Conservation (phyloP, 306 rosid species). For the Acacia melanoxylon region DNA sequence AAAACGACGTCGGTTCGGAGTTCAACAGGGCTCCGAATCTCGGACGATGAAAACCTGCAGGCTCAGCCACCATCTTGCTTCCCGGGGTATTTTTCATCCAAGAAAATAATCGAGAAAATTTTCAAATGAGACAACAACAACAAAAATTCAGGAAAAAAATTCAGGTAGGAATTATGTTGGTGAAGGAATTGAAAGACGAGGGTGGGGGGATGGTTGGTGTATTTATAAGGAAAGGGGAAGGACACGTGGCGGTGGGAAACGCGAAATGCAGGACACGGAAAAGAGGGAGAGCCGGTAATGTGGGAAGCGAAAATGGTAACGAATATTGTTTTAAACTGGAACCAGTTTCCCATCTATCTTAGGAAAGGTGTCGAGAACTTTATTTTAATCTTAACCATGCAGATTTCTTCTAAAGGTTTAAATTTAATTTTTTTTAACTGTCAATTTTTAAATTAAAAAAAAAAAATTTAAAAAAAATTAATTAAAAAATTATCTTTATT, state of each 20-base stretch:
- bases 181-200: neutral
- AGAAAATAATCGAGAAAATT: neutral
- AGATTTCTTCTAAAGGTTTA: too few species aligned
- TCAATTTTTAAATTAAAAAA: too few species aligned
- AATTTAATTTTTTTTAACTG: too few species aligned
- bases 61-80: constrained; percentile 35
- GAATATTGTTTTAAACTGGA: neutral
- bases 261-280: neutral
- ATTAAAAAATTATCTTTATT: too few species aligned
- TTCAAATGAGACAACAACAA: neutral
- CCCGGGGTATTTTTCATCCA: constrained; percentile 36
- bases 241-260: constrained; percentile 38
- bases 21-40: constrained; percentile 48
- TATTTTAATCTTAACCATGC: too few species aligned
- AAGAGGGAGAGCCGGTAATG: constrained; percentile 42
- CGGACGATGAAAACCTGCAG: constrained; percentile 22
- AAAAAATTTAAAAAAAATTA: too few species aligned
- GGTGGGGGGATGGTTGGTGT: neutral
- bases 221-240: constrained; percentile 10
- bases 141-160: neutral
- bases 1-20: constrained; percentile 36
- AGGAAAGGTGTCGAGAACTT: too few species aligned
- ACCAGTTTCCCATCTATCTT: too few species aligned
- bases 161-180: neutral
- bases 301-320: neutral